Evolutionary conservation across 2,329 filamentous ascomycete genomes (phyloP), one percentile per base, ranked within the genome.

Genomic region (Aspergillus candidus): DNA sequence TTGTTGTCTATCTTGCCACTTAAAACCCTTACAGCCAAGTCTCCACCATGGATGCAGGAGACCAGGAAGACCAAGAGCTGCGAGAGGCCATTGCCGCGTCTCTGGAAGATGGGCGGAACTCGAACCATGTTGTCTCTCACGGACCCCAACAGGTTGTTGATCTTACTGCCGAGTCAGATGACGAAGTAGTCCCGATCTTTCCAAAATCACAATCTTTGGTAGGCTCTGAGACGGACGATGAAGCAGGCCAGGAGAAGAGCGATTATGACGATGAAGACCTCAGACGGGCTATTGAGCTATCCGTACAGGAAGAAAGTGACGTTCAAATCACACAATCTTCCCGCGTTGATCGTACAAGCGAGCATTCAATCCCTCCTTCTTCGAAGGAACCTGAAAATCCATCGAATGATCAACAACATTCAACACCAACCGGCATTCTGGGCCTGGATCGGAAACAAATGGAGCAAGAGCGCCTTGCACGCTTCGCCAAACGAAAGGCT

Each of bases 381-480:
- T 8, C 37, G 6, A 36, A 11, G 15, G 40, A 15, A 29, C n/a
- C 27, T 11, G 29, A 42, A 35, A n/a, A 27, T 6, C 27, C 37
- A 27, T 7, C 37, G 14, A 29, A 29, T 34, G 30, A 30, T 11
- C 38, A 38, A 14, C 22, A 43, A 30, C 18, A 34, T 4, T 7
- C 41, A 27, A 30, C 38, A 11, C 18, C 37, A 6, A 46, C 41
- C 10, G 71, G 73, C 0, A 54, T 80, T 0, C 58, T 76, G 4
- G 76, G 77, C 3, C 66, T 94, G 1, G 78, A 95, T 68, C 79
- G 90, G 31, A 88, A 83, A 65, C 78, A 80, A 41, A 93, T 95
- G 88, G 91, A 96, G 63, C 74, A 82, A 56, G 88, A 94, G 61
- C 81, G 91, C 33, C 75, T 94, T 11, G 82, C 80, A 15, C 78